Base-by-base conservation (phyloP, 257 asterid species). In the Cruciata laevipes region DNA sequence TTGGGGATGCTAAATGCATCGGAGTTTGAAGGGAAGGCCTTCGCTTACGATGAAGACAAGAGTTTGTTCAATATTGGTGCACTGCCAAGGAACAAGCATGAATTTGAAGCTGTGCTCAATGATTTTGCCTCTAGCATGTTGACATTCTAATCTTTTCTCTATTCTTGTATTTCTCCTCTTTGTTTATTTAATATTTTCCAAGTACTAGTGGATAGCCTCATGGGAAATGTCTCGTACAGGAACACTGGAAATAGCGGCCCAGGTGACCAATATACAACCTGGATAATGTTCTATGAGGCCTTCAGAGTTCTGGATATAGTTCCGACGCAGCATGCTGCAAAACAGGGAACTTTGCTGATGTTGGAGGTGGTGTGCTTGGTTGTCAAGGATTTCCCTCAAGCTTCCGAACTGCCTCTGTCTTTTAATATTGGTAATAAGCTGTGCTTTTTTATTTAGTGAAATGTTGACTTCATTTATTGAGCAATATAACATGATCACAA, bases 11-110 rank as follows among this genome's bases (percentile, higher is more conserved):
- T 0, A 93, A 93, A 75, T 96, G 96, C 84, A 70, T 65, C 89
- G 4, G 95, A 92, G 77, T 68, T 92, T 77, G 87, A 83, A 37
- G 97, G 97, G 95, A 89, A 84, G 78, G 82, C 76, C 2, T 91
- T 91, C 69, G 97, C 97, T 7, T 90, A 90, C 52, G 98, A 91
- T 78, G 98, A 96, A 6, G 98, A 91, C 67, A 91, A 89, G 49
- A 92, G 96, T 73, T 59, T 92, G 78, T 89, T 92, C 75, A 92
- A 96, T 37, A 80, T 92, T 9, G 98, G 98, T 38, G 44, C 96
- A 16, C 91, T 92, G 37, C 98, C 98, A 0, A 75, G 91, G 10
- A 89, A 92, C 73, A 92, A 87, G 44, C 93, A 84, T 24, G 95
- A 91, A 82, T 91, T 89, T 47, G 83, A 90, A 42, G 95, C 89